Conservation (phyloP, 108 stramenopile species). For the Cyclotella sp. region DNA sequence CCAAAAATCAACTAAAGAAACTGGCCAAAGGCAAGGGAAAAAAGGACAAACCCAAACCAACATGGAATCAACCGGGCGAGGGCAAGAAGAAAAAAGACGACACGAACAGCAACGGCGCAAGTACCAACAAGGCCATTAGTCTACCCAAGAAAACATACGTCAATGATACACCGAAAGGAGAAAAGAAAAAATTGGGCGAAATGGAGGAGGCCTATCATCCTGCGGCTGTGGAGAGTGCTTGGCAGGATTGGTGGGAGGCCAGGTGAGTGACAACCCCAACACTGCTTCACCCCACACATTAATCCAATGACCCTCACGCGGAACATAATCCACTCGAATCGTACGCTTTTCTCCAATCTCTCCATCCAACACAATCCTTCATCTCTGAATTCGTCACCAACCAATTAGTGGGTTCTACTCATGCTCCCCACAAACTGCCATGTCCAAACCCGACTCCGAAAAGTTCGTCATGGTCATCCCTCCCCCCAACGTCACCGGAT, state of each 20-base stretch:
- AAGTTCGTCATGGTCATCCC: constrained; percentile 99
- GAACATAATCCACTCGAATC: not conserved
- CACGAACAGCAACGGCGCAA: constrained; percentile 47
- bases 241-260: constrained; percentile 99
- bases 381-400: not conserved
- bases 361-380: not conserved
- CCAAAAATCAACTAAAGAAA: constrained; percentile 86
- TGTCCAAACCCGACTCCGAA: constrained; percentile 66
- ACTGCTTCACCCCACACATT: not conserved
- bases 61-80: constrained; percentile 73
- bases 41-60: constrained; percentile 81
- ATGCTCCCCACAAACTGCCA: constrained; percentile 80
- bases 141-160: constrained; percentile 62
- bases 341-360: not conserved
- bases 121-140: constrained; percentile 43
- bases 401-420: constrained; percentile 80
- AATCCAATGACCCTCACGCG: too few relatives aligned
- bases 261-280: not conserved
- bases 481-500: constrained; percentile 98
- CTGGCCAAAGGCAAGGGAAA: constrained; percentile 82
- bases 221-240: constrained; percentile 94
- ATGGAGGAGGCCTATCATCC: constrained; percentile 97
- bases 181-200: constrained; percentile 10
- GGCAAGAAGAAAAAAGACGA: constrained; percentile 71
- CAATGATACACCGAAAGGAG: constrained; percentile 71